These are phyloP conservation scores for Fusarium camptoceras DNA, from an alignment of 2,329 filamentous ascomycete species.

Conservation along the genomic window DNA sequence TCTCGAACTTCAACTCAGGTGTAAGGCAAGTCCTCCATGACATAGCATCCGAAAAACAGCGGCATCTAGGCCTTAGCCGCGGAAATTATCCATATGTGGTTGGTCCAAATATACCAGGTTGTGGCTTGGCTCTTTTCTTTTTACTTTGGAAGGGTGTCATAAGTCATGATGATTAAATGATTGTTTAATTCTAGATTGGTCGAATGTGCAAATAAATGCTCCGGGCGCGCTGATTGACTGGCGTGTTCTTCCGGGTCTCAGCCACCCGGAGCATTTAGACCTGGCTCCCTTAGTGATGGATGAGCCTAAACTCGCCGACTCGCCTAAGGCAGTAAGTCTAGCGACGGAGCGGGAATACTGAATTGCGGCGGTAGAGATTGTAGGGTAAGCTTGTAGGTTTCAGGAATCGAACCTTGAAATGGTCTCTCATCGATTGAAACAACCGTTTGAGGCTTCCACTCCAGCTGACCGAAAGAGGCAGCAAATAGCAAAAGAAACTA, in stretches of 20 bases:
- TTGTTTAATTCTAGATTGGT: background rate
- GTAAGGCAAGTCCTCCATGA: background rate
- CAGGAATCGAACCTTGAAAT: background rate
- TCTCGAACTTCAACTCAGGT: background rate
- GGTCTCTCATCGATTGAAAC: background rate
- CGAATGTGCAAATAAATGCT: accelerated
- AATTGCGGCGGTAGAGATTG: background rate
- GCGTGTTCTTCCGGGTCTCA: background rate
- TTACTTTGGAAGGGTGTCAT: background rate
- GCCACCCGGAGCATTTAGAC: background rate
- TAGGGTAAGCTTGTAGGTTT: background rate
- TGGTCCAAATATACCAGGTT: background rate
- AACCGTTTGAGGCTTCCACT: accelerated
- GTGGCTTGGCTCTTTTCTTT: background rate
- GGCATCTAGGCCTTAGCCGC: background rate
- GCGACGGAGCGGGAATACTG: background rate
- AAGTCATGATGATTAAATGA: background rate
- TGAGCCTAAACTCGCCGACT: too few species aligned
- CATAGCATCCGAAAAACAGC: background rate
- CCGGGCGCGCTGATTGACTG: background rate
- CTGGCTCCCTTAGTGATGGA: too few species aligned
- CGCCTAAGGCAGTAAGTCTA: background rate
- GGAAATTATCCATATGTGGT: background rate
- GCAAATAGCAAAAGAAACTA: too few species aligned
- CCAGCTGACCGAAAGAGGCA: too few species aligned